Conservation (phyloP, 2,329 filamentous ascomycete genomes). For the Calonectria pauciramosa region DNA sequence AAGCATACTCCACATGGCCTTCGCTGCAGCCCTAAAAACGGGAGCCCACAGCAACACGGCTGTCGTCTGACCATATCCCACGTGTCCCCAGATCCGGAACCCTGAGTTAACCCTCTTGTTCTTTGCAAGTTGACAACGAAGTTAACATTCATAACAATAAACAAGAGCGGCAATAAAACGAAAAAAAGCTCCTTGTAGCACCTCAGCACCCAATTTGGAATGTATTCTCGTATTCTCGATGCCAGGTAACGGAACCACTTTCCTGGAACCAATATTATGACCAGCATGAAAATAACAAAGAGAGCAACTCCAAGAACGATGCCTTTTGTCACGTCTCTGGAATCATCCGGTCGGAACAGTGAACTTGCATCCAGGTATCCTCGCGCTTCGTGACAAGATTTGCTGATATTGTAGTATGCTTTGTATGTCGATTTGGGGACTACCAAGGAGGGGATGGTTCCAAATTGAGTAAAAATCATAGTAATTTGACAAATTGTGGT, state of each 20-base stretch:
- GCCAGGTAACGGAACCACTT: not conserved
- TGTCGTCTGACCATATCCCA: not conserved
- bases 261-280: not conserved
- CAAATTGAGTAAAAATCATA: not conserved
- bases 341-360: not conserved
- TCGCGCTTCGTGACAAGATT: not conserved
- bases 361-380: not conserved
- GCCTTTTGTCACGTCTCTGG: not conserved
- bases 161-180: not conserved
- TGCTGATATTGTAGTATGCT: not conserved
- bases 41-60: not conserved
- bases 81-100: not conserved
- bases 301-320: not conserved
- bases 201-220: not conserved
- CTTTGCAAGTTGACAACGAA: not conserved
- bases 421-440: not conserved
- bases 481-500: not conserved
- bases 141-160: not conserved
- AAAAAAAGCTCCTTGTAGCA: not conserved
- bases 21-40: not conserved
- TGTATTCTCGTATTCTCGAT: not conserved
- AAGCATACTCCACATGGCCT: not conserved
- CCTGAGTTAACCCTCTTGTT: not conserved
- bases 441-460: not conserved
- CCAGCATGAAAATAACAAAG: not conserved